These are phyloP conservation scores for Carex pumila DNA, from an alignment of 176 grass and related monocot species.

Conservation along the genomic window DNA sequence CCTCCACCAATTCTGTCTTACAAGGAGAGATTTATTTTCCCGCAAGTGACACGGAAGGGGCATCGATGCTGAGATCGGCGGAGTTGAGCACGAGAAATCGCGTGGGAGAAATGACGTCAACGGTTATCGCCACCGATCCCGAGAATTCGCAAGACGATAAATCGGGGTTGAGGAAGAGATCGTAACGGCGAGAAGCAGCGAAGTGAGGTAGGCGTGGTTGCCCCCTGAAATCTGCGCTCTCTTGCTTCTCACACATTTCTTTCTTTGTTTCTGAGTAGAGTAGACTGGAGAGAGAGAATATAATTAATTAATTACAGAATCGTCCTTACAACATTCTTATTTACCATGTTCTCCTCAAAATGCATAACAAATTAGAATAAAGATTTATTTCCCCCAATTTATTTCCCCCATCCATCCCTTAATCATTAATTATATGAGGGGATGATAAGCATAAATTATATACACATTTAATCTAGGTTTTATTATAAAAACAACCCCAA, in stretches of 20 bases:
- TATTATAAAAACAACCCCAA: too few species aligned
- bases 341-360: too few species aligned
- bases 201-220: slow-evolving; percentile 52
- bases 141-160: slow-evolving; percentile 52
- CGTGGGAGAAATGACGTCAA: slow-evolving; percentile 41
- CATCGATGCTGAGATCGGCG: slow-evolving; percentile 44
- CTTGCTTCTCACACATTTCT: neutral
- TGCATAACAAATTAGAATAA: too few species aligned
- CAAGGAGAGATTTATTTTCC: neutral
- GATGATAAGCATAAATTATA: too few species aligned
- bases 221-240: slow-evolving; percentile 28
- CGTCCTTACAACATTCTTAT: too few species aligned
- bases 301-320: too few species aligned
- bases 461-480: too few species aligned
- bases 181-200: slow-evolving; percentile 43
- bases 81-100: slow-evolving; percentile 73
- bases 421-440: too few species aligned
- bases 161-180: slow-evolving; percentile 46
- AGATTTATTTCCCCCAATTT: too few species aligned
- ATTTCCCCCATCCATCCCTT: too few species aligned
- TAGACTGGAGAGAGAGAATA: too few species aligned
- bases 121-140: slow-evolving; percentile 28
- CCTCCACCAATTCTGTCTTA: slow-evolving; percentile 24
- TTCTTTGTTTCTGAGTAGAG: neutral
- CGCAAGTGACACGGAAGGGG: slow-evolving; percentile 32